Conservation (phyloP, 768 basidiomycete species). For the Arthromyces matolae region DNA sequence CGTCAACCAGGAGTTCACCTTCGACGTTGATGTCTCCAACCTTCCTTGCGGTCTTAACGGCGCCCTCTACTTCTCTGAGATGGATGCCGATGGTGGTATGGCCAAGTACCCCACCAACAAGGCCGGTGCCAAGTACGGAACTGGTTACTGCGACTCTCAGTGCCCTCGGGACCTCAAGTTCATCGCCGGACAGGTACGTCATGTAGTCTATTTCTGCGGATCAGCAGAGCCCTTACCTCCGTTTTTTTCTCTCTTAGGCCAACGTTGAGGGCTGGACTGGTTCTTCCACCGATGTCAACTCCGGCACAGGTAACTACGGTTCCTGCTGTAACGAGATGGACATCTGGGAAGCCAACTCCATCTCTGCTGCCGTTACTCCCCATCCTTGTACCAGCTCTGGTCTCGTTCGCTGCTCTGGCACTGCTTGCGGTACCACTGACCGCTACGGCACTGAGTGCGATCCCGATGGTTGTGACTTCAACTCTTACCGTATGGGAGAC, state of each 20-base stretch:
- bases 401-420: conserved; percentile 39
- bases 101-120: conserved; percentile 7
- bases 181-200: conserved; percentile 5
- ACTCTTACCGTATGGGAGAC: conserved; percentile 54
- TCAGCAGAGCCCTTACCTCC: not conserved
- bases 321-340: conserved; percentile 57
- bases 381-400: conserved; percentile 42
- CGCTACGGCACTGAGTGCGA: conserved; percentile 30
- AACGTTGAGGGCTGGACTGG: conserved; percentile 42
- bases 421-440: conserved; percentile 31
- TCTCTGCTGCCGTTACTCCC: conserved; percentile 49
- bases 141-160: conserved; percentile 6
- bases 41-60: conserved; percentile 5
- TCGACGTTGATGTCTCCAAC: conserved; percentile 4
- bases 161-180: conserved; percentile 7
- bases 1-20: conserved; percentile 6
- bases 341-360: conserved; percentile 55
- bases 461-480: conserved; percentile 48
- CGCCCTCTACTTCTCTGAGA: conserved; percentile 5
- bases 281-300: conserved; percentile 37
- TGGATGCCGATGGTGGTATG: conserved; percentile 5
- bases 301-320: conserved; percentile 42
- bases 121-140: conserved; percentile 1
- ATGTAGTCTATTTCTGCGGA: not conserved
- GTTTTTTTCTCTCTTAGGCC: conserved; percentile 28